Conservation (phyloP, 306 rosid species). For the Quercus aquifolioides region DNA sequence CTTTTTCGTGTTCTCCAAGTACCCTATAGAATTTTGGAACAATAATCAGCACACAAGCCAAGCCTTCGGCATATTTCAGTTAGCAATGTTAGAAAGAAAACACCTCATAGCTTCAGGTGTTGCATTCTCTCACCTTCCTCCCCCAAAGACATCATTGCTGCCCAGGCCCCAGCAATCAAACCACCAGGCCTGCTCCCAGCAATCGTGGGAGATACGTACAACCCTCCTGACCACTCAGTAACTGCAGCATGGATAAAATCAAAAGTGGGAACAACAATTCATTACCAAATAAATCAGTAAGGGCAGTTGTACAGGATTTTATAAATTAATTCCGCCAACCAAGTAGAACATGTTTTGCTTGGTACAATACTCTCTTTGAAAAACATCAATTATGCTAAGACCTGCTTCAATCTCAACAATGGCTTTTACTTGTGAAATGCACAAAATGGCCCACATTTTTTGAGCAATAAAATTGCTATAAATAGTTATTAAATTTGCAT, state of each 20-base stretch:
- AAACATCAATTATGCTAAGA: neutral
- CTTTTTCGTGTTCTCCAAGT: constrained; percentile 72
- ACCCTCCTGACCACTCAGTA: constrained; percentile 98
- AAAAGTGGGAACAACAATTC: neutral
- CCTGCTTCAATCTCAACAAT: neutral
- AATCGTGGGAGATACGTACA: constrained; percentile 89
- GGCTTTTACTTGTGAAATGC: neutral
- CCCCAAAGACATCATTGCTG: constrained; percentile 91
- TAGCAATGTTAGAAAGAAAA: constrained; percentile 11
- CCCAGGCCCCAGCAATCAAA: constrained; percentile 98
- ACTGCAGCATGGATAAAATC: constrained; percentile 43
- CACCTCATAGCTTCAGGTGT: constrained; percentile 1
- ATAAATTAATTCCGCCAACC: constrained; percentile 7
- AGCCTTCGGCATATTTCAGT: constrained; percentile 9
- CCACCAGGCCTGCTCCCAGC: constrained; percentile 99
- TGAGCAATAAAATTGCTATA: neutral
- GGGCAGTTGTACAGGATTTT: neutral
- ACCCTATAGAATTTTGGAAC: constrained; percentile 50
- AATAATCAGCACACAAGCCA: constrained; percentile 15
- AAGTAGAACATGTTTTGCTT: neutral
- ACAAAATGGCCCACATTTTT: neutral
- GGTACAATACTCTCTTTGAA: constrained; percentile 4
- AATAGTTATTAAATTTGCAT: neutral
- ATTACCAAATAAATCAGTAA: neutral
- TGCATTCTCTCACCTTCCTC: constrained; percentile 55